These are phyloP conservation scores for Candida endomychidarum DNA, from an alignment of 805 yeast genomes.

Conservation along the genomic window DNA sequence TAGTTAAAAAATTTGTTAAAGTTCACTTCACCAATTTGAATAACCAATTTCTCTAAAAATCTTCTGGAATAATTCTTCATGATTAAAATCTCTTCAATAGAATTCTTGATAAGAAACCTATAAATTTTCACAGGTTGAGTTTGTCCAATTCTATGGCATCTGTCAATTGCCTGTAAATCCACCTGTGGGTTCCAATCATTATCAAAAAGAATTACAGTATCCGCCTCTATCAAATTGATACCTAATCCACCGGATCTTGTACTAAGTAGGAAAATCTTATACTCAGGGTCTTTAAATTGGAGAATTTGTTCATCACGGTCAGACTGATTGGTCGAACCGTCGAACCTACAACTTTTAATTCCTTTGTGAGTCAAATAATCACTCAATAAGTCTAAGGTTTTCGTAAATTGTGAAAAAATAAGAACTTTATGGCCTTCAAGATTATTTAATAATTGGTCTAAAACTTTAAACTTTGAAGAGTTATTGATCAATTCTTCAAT, in stretches of 20 bases:
- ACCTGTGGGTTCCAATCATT: conserved; percentile 98
- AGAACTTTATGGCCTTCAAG: conserved; percentile 64
- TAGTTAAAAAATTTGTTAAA: conserved; percentile 24
- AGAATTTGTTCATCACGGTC: conserved; percentile 66
- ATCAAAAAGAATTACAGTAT: conserved; percentile 85
- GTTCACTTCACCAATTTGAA: conserved; percentile 39
- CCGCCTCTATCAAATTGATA: conserved; percentile 80
- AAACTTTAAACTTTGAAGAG: conserved; percentile 71
- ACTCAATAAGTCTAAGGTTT: conserved; percentile 74
- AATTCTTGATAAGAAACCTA: conserved; percentile 71
- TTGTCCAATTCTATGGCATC: conserved; percentile 94
- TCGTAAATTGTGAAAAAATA: conserved; percentile 84
- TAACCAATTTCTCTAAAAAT: conserved; percentile 30
- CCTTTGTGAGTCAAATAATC: conserved; percentile 63
- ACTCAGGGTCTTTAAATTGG: conserved; percentile 39
- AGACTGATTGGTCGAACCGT: conserved; percentile 69
- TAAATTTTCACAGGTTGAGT: conserved; percentile 77
- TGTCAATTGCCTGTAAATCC: conserved; percentile 93
- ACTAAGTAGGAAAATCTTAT: conserved; percentile 67
- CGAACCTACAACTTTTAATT: conserved; percentile 58
- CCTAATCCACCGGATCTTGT: conserved; percentile 97
- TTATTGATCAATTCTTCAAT: conserved; percentile 38
- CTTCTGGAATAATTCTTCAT: conserved; percentile 80
- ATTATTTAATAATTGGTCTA: conserved; percentile 59
- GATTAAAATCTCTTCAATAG: conserved; percentile 81